Conservation (phyloP, 164 flowering plant genomes). For the Sextonia rubra region DNA sequence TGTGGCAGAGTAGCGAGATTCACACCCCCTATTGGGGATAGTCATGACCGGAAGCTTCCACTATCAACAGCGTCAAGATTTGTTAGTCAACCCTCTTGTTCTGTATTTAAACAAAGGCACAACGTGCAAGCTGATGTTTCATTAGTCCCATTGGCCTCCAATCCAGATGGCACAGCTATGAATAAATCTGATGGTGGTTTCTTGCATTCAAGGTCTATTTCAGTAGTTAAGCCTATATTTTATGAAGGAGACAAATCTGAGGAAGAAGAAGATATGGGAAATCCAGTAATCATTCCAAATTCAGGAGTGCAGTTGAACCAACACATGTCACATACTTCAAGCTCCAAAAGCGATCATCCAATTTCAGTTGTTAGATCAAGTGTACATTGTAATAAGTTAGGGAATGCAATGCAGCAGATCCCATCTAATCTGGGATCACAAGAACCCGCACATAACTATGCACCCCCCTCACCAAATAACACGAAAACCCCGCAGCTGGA, state of each 20-base stretch:
- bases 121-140: constrained; percentile 19
- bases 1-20: constrained; percentile 15
- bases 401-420: constrained; percentile 23
- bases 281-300: constrained; percentile 31
- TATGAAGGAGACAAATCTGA: constrained; percentile 18
- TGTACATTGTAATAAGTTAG: constrained; percentile 16
- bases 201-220: constrained; percentile 16
- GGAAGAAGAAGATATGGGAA: constrained; percentile 23
- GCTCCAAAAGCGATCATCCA: constrained; percentile 20
- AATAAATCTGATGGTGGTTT: constrained; percentile 15
- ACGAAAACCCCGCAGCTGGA: constrained; percentile 12
- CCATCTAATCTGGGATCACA: constrained; percentile 11
- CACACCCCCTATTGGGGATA: constrained; percentile 12
- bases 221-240: constrained; percentile 12
- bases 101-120: constrained; percentile 16
- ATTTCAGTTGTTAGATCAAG: constrained; percentile 19
- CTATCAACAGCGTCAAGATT: constrained; percentile 21
- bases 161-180: constrained; percentile 8
- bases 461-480: constrained; percentile 13
- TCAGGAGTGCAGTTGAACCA: constrained; percentile 26
- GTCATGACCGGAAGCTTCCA: constrained; percentile 23
- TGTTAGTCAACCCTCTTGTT: constrained; percentile 27
- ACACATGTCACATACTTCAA: constrained; percentile 19
- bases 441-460: constrained; percentile 11
- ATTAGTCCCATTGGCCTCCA: constrained; percentile 20